Evolutionary conservation across 345 rosid species (phyloP).

Genomic region (Sonneratia caseolaris): DNA sequence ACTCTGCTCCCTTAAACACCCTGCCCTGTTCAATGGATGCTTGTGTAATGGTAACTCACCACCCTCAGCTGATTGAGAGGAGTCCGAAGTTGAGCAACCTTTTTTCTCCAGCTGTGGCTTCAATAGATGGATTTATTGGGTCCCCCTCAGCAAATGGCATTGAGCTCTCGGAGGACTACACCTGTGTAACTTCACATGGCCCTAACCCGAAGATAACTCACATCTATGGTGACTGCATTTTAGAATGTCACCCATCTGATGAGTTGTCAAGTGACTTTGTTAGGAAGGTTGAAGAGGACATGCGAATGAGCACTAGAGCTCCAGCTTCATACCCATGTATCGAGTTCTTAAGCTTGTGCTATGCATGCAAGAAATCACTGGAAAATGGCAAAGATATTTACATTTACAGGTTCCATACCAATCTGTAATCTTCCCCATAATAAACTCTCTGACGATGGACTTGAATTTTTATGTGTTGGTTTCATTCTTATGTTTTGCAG

Average conservation of each 20-base stretch:
- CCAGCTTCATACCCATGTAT: conserved; percentile 14
- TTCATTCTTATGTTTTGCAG: conserved; percentile 28
- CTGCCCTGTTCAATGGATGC: conserved; percentile 39
- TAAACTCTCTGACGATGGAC: neutral
- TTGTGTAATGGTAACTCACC: conserved; percentile 15
- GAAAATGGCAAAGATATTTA: conserved; percentile 61
- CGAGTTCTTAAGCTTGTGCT: conserved; percentile 60
- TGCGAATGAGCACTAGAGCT: conserved; percentile 7
- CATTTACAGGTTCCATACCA: conserved; percentile 54
- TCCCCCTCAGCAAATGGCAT: conserved; percentile 51
- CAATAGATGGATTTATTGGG: conserved; percentile 14
- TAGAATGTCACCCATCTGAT: conserved; percentile 38
- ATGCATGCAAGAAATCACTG: conserved; percentile 58
- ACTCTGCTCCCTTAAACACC: conserved; percentile 27
- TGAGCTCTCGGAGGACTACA: conserved; percentile 91
- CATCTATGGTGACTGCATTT: conserved; percentile 63
- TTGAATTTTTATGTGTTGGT: neutral
- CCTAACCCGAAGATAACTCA: conserved; percentile 77
- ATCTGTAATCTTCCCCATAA: neutral
- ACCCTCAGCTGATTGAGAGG: conserved; percentile 21
- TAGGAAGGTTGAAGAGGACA: conserved; percentile 14
- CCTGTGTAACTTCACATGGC: conserved; percentile 72
- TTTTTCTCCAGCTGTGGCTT: conserved; percentile 8
- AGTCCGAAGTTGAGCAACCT: conserved; percentile 4
- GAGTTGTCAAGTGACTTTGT: conserved; percentile 15